Conservation (phyloP, 306 rosid species). For the Glycine latifolia region DNA sequence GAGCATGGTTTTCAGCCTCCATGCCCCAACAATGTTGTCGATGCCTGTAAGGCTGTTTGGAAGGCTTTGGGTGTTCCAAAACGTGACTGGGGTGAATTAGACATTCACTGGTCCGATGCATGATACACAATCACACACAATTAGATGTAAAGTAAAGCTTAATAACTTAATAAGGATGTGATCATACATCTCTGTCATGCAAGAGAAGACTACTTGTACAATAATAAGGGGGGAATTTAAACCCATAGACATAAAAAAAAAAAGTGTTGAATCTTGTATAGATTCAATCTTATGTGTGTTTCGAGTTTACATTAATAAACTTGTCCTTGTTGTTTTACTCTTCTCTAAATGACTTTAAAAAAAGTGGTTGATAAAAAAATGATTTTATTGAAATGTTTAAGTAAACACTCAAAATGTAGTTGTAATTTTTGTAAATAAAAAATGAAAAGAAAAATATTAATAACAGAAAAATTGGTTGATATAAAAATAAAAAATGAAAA, state of each 20-base stretch:
- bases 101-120: conserved; percentile 42
- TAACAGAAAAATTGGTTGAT: neutral
- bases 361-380: no score
- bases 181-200: neutral
- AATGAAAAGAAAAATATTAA: neutral
- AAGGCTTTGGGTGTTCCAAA: conserved; percentile 49
- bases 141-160: neutral
- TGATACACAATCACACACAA: no score
- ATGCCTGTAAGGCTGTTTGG: conserved; percentile 59
- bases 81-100: conserved; percentile 34
- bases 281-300: neutral
- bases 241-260: no score
- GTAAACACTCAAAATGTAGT: neutral
- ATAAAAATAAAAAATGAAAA: neutral
- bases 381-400: neutral
- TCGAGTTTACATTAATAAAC: neutral
- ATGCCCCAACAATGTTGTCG: conserved; percentile 49
- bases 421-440: neutral
- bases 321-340: neutral
- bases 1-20: conserved; percentile 19
- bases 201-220: neutral
- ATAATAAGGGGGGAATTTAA: neutral
- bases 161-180: neutral
- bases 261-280: no score
- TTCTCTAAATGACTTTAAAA: neutral